Evolutionary conservation across 352 stramenopile species (phyloP).

Genomic region (Globisporangium camurandrum): DNA sequence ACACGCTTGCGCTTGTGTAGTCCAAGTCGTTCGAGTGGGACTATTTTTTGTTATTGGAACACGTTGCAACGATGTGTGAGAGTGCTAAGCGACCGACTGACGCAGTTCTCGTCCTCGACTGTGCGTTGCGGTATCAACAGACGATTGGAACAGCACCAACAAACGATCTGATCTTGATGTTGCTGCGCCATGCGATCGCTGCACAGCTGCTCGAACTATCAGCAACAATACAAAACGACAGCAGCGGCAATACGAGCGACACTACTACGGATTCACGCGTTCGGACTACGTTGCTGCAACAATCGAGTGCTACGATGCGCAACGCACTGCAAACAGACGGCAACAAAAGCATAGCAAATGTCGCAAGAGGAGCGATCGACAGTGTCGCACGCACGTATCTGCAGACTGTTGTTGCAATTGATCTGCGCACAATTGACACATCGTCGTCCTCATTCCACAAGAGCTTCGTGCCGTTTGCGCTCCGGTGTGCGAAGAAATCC

Average conservation of each 20-base stretch:
- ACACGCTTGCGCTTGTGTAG: too few relatives aligned
- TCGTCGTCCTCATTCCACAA: constrained; percentile 6
- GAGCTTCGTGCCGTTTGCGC: constrained; percentile 25
- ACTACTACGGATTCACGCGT: background rate
- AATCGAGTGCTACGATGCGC: too few relatives aligned
- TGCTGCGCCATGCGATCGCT: constrained; percentile 5
- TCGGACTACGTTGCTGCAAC: background rate
- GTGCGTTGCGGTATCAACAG: constrained; percentile 24
- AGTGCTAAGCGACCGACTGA: constrained; percentile 17
- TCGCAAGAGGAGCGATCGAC: too few relatives aligned
- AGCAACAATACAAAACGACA: too few relatives aligned
- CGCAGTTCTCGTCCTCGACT: constrained; percentile 29
- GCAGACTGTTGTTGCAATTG: background rate
- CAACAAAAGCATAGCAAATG: too few relatives aligned
- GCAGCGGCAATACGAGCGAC: background rate
- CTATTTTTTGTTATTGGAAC: constrained; percentile 53
- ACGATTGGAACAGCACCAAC: too few relatives aligned
- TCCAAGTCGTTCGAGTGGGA: constrained; percentile 40
- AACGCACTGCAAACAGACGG: too few relatives aligned
- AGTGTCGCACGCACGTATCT: too few relatives aligned
- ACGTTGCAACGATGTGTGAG: constrained; percentile 48
- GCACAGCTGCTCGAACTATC: constrained; percentile 7
- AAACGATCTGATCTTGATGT: background rate
- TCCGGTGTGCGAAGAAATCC: constrained; percentile 34
- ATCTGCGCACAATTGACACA: background rate